These are phyloP conservation scores for Penicillium sp. DNA, from an alignment of 2,329 filamentous ascomycete genomes.

Conservation along the genomic window DNA sequence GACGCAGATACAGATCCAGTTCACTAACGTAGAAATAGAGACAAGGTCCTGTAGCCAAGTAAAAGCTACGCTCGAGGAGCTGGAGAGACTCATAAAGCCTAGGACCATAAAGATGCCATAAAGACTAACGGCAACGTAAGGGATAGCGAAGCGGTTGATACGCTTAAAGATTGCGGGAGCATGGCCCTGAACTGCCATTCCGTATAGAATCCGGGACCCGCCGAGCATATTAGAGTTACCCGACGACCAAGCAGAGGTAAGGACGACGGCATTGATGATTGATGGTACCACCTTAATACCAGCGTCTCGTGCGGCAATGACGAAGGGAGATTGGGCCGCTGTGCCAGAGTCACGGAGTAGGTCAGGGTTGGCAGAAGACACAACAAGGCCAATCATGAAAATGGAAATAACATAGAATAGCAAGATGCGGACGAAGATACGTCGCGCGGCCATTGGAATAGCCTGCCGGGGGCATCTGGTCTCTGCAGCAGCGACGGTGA, in stretches of 20 bases:
- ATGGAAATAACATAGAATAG: slow-evolving; percentile 61
- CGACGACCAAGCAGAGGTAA: slow-evolving; percentile 42
- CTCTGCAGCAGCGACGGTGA: slow-evolving; percentile 56
- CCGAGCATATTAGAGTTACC: slow-evolving; percentile 47
- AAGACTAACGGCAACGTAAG: slow-evolving; percentile 58
- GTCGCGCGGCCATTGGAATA: slow-evolving; percentile 56
- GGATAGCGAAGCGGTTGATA: slow-evolving; percentile 55
- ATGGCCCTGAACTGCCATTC: slow-evolving; percentile 43
- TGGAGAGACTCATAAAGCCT: slow-evolving; percentile 66
- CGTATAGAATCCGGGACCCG: slow-evolving; percentile 43
- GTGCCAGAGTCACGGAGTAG: slow-evolving; percentile 53
- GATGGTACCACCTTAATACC: slow-evolving; percentile 39
- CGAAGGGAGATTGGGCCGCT: slow-evolving; percentile 46
- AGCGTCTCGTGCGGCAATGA: slow-evolving; percentile 52
- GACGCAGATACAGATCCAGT: slow-evolving; percentile 64
- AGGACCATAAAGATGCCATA: slow-evolving; percentile 62
- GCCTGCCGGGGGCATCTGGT: slow-evolving; percentile 55
- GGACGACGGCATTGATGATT: slow-evolving; percentile 26
- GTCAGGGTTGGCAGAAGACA: slow-evolving; percentile 51
- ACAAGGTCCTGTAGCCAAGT: slow-evolving; percentile 69
- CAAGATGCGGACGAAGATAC: slow-evolving; percentile 59
- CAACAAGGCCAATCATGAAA: slow-evolving; percentile 49
- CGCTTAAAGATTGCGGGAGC: slow-evolving; percentile 39
- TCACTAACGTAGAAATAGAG: slow-evolving; percentile 44
- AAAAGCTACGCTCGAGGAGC: slow-evolving; percentile 62